phyloP scores from a whole-genome alignment of 768 basidiomycete species.

The Asterophora lycoperdoides region DNA sequence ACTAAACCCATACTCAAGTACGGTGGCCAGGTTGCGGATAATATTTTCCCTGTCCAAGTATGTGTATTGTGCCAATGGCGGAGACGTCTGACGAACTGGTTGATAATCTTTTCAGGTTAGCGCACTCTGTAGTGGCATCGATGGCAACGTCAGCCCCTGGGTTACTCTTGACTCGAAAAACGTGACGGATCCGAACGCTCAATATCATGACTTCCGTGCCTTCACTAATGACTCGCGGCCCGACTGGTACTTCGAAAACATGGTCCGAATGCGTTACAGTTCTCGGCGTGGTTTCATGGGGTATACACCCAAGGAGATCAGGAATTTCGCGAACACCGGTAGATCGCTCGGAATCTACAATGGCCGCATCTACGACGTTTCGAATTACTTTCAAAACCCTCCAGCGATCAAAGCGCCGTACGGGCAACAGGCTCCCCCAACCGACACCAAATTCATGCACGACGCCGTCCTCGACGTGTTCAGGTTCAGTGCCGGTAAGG shows the following conservation, averaged over 20 bases:
- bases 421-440: slow-evolving; percentile 40
- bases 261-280: slow-evolving; percentile 90
- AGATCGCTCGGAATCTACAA: slow-evolving; percentile 82
- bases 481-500: slow-evolving; percentile 66
- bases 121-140: slow-evolving; percentile 86
- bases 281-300: slow-evolving; percentile 88
- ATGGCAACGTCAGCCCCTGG: slow-evolving; percentile 79
- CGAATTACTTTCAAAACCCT: slow-evolving; percentile 69
- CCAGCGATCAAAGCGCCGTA: slow-evolving; percentile 50
- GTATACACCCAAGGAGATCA: slow-evolving; percentile 71
- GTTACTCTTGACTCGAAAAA: slow-evolving; percentile 76
- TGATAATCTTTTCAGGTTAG: slow-evolving; percentile 53
- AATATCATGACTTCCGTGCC: slow-evolving; percentile 96
- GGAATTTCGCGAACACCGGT: slow-evolving; percentile 59
- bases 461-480: slow-evolving; percentile 68
- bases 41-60: slow-evolving; percentile 93
- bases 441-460: slow-evolving; percentile 67
- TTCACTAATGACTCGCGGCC: slow-evolving; percentile 86
- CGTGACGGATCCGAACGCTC: slow-evolving; percentile 65
- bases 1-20: slow-evolving; percentile 75
- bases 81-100: not conserved
- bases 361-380: slow-evolving; percentile 81
- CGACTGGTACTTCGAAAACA: slow-evolving; percentile 96
- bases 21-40: slow-evolving; percentile 69
- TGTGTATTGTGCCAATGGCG: not conserved